A percentile compares a stretch with the other conserved stretches of the same genome.
phyloP scores from a whole-genome alignment of 805 yeast species.

The Citeromyces matritensis region DNA sequence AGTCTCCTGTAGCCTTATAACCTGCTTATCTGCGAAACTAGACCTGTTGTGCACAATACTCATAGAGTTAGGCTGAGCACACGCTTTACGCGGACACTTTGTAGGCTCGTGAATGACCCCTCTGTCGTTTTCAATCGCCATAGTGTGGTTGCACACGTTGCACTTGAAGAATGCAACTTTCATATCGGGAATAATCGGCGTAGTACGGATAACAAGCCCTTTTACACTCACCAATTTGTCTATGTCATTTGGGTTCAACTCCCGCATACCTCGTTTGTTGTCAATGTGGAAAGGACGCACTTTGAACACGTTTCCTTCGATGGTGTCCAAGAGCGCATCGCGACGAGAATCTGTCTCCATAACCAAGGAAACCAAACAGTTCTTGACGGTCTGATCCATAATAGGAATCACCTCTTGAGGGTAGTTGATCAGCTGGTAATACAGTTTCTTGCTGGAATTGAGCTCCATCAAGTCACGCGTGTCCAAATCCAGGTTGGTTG shows the following conservation, averaged over 20 bases:
- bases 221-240: constrained; percentile 85
- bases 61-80: constrained; percentile 80
- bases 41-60: constrained; percentile 83
- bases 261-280: constrained; percentile 71
- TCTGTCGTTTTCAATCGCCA: constrained; percentile 83
- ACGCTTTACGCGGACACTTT: constrained; percentile 78
- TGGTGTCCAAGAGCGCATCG: constrained; percentile 41
- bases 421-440: constrained; percentile 75
- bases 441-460: constrained; percentile 62
- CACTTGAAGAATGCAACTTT: constrained; percentile 93
- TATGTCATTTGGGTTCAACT: constrained; percentile 84
- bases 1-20: constrained; percentile 85
- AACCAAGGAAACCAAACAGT: constrained; percentile 66
- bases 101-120: constrained; percentile 92
- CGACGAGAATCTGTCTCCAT: constrained; percentile 27
- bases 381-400: constrained; percentile 93
- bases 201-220: constrained; percentile 79
- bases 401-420: constrained; percentile 96
- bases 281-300: constrained; percentile 82
- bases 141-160: constrained; percentile 86
- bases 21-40: constrained; percentile 89
- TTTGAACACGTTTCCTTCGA: constrained; percentile 72
- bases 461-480: constrained; percentile 65
- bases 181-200: constrained; percentile 95
- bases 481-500: constrained; percentile 76